These are phyloP conservation scores for Leucaena leucocephala DNA, from an alignment of 306 rosid species.

Conservation along the genomic window DNA sequence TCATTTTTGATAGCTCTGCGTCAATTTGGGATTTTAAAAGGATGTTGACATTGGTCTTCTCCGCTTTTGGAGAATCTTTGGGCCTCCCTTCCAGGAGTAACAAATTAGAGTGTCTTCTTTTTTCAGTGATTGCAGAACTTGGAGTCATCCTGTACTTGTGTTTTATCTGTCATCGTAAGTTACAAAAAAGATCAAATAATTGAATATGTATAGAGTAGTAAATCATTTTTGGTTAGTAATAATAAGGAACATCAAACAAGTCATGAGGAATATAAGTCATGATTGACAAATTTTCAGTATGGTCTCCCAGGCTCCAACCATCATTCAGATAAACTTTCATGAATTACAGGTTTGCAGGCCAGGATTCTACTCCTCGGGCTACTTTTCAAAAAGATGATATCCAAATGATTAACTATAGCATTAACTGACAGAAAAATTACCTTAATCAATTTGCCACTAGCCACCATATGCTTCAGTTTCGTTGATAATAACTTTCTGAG, in stretches of 20 bases:
- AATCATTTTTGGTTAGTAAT: conserved; percentile 7
- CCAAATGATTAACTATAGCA: neutral
- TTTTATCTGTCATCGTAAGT: conserved; percentile 60
- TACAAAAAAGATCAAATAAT: conserved; percentile 23
- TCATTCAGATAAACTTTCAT: conserved; percentile 1
- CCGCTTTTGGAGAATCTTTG: conserved; percentile 56
- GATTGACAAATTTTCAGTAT: conserved; percentile 9
- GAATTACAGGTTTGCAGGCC: conserved; percentile 25
- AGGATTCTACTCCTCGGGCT: conserved; percentile 16
- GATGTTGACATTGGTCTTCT: conserved; percentile 54
- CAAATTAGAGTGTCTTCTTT: conserved; percentile 60
- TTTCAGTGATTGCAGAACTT: conserved; percentile 57
- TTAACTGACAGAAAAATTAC: conserved; percentile 45
- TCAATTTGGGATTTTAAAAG: conserved; percentile 74
- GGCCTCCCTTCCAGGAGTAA: conserved; percentile 57
- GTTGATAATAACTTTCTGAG: conserved; percentile 71
- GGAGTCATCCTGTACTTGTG: conserved; percentile 74
- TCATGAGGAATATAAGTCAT: conserved; percentile 2
- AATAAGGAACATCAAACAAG: conserved; percentile 6
- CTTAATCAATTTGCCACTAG: conserved; percentile 78
- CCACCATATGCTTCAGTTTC: conserved; percentile 81
- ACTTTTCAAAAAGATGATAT: conserved; percentile 30
- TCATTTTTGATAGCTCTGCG: conserved; percentile 71
- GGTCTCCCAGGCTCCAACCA: conserved; percentile 10
- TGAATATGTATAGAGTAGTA: neutral